These are phyloP conservation scores for Phoma sp. DNA, from an alignment of 2,329 filamentous ascomycete genomes.

Conservation along the genomic window DNA sequence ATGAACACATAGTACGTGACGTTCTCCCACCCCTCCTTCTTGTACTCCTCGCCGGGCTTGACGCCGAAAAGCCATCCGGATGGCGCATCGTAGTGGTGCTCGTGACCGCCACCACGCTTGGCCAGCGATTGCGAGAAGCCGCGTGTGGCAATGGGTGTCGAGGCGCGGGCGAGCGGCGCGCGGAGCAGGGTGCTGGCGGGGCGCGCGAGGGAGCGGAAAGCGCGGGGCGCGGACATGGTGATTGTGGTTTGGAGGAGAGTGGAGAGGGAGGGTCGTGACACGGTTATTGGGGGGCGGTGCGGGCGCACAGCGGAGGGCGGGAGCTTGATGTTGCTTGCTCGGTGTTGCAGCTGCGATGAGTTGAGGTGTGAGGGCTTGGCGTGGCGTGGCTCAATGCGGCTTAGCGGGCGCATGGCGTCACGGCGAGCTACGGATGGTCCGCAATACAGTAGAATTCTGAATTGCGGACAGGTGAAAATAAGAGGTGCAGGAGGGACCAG, in stretches of 20 bases:
- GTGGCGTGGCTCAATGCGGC: constrained; percentile 17
- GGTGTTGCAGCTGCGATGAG: constrained; percentile 6
- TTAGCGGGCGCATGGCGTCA: constrained; percentile 22
- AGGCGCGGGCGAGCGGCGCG: constrained; percentile 22
- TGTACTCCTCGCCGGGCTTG: constrained; percentile 92
- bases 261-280: constrained; percentile 2
- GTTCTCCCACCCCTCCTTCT: constrained; percentile 96
- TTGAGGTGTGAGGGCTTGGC: constrained; percentile 18
- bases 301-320: constrained; percentile 6
- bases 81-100: constrained; percentile 85
- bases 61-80: constrained; percentile 92
- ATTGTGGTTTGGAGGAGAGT: constrained; percentile 1
- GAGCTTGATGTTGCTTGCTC: constrained; percentile 6
- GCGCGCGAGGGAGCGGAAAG: constrained; percentile 27
- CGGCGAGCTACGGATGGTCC: constrained; percentile 5
- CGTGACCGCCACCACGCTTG: constrained; percentile 55
- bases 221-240: constrained; percentile 37
- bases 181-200: constrained; percentile 20
- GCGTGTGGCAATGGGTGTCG: constrained; percentile 13
- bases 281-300: constrained; percentile 1
- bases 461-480: neutral
- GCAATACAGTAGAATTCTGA: neutral
- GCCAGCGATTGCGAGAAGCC: constrained; percentile 31
- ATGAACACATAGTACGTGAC: constrained; percentile 85
- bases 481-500: too few relatives aligned